Evolutionary conservation across 1,139 yeast genomes (phyloP).

Genomic region (Debaryomyces psychrophilus): DNA sequence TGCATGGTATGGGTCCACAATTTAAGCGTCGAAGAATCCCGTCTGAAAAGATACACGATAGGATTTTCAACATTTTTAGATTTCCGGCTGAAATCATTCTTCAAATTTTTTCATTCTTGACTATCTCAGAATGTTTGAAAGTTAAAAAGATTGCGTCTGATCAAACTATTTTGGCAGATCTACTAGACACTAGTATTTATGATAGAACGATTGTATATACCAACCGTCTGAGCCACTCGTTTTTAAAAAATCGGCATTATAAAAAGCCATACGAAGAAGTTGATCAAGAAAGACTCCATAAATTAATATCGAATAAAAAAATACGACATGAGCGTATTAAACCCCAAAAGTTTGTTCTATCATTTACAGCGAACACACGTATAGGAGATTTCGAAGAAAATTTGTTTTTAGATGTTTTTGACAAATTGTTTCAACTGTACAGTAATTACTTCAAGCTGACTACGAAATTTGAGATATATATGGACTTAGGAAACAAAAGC

Average conservation of each 20-base stretch:
- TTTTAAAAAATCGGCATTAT: slow-evolving; percentile 4
- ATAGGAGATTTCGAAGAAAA: slow-evolving; percentile 7
- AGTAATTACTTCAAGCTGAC: slow-evolving; percentile 12
- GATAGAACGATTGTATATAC: slow-evolving; percentile 16
- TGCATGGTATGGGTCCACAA: background rate
- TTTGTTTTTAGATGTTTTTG: slow-evolving; percentile 6
- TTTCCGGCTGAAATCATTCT: slow-evolving; percentile 20
- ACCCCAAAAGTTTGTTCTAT: slow-evolving; percentile 19
- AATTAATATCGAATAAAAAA: background rate
- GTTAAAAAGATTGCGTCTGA: slow-evolving; percentile 11
- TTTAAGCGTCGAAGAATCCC: background rate
- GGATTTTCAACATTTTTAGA: slow-evolving; percentile 9
- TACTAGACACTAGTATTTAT: slow-evolving; percentile 15
- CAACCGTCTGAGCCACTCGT: background rate
- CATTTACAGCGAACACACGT: slow-evolving; percentile 12
- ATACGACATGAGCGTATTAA: slow-evolving; percentile 6
- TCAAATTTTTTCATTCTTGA: slow-evolving; percentile 17
- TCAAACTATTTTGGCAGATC: slow-evolving; percentile 5
- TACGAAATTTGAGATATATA: slow-evolving; percentile 16
- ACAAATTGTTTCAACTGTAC: slow-evolving; percentile 4
- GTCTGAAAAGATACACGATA: background rate
- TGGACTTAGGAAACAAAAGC: slow-evolving; percentile 20
- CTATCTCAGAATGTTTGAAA: slow-evolving; percentile 18
- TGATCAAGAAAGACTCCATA: background rate
- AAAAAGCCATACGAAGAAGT: slow-evolving; percentile 8